Base-by-base conservation (phyloP, 768 basidiomycete genomes). In the Lactarius evosmus region DNA sequence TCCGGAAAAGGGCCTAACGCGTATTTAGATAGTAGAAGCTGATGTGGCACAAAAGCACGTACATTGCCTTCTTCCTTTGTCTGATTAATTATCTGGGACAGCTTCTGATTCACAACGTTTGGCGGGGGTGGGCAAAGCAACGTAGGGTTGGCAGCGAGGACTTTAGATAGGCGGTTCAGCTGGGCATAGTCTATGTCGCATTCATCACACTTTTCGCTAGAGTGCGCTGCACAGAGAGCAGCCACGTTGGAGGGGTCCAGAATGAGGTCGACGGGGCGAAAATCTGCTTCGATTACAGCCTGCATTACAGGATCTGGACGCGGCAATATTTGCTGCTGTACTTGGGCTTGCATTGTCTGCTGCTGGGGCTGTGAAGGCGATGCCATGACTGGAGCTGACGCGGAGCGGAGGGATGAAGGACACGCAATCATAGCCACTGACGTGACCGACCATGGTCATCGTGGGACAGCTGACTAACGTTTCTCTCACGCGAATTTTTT, bases 31-130 rank as follows among this genome's bases (percentile, higher is more conserved):
- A 53, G 73, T 60, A 53, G 73, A 76, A 80, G 19, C 29, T 50
- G 27, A 46, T 29, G 40, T 14, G 38, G 69, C 19, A 55, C 25
- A 33, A 4, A 22, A 33, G 55, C 34, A 79, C 92, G 71, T 71
- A 93, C 93, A 74, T 99, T 99, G 64, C 97, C 97, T 66, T 96
- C 92, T 54, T 98, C 96, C 73, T 98, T 98, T 5, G 88, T 87
- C 53, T 81, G 78, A 16, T 84, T 87, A 61, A 98, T 84, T 25
- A 85, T 82, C 67, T 87, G 83, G 0, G 89, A 83, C 22, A 96
- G 77, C 66, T 90, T 88, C 70, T 87, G 86, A 8, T 87, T 86
- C 56, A 90, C 78, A 54, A 94, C 80, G 66, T 85, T 88, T 32
- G 86, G 83, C 4, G 94, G 93, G 2, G 94, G 95, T 25, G 87